A percentile compares a stretch with the other conserved stretches of the same genome.
Evolutionary conservation across 495 filamentous ascomycete species (phyloP).

Genomic region (Penicillium malachiteum): DNA sequence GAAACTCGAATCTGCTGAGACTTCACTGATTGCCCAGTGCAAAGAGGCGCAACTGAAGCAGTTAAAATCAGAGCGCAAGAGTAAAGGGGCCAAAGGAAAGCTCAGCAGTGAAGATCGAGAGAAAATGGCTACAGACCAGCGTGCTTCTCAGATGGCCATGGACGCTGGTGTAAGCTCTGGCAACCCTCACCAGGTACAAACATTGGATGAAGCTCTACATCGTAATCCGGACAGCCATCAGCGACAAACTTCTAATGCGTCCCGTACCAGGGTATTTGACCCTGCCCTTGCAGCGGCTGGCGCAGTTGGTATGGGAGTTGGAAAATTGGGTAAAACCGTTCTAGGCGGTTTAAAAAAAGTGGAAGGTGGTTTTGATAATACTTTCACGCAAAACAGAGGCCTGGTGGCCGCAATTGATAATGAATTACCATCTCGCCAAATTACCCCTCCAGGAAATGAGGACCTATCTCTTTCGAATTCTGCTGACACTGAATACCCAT

Average conservation of each 20-base stretch:
- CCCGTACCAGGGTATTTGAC: conserved; percentile 29
- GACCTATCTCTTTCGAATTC: neutral
- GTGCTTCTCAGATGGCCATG: conserved; percentile 61
- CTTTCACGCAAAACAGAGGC: conserved; percentile 56
- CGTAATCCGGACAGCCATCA: conserved; percentile 16
- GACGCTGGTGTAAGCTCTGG: conserved; percentile 77
- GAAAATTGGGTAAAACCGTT: conserved; percentile 54
- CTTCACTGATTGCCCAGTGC: conserved; percentile 72
- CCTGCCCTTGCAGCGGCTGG: conserved; percentile 44
- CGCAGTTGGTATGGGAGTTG: conserved; percentile 63
- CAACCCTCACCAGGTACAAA: conserved; percentile 77
- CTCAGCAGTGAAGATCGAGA: conserved; percentile 51
- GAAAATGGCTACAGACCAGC: conserved; percentile 46
- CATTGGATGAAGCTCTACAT: conserved; percentile 63
- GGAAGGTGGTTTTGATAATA: conserved; percentile 39
- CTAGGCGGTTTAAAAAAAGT: conserved; percentile 49
- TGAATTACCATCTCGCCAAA: conserved; percentile 3
- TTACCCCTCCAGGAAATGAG: conserved; percentile 1
- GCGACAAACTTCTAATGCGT: conserved; percentile 22
- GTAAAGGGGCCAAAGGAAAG: conserved; percentile 46
- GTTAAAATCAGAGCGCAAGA: conserved; percentile 59
- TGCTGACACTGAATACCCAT: neutral
- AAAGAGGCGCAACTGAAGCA: conserved; percentile 74
- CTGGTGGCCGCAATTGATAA: conserved; percentile 32
- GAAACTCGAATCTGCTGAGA: conserved; percentile 79